A percentile compares a stretch with the other conserved stretches of the same genome.
Evolutionary conservation across 73 alveolate genomes (phyloP).

Genomic region (Paramecium sexaurelia): DNA sequence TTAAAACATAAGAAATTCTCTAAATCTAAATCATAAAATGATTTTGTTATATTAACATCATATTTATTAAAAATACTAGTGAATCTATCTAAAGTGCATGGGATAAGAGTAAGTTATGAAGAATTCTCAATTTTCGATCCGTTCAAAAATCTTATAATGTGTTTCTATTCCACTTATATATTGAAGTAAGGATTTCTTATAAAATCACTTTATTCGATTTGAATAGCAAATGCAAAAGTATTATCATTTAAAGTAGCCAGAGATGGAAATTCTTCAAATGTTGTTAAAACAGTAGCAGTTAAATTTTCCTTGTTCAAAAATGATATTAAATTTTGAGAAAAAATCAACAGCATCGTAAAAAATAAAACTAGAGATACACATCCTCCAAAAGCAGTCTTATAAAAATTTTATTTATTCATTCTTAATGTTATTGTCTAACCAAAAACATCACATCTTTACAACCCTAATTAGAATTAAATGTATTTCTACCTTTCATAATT

Average conservation of each 20-base stretch:
- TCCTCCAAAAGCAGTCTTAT: constrained; percentile 43
- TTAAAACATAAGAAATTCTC: not conserved
- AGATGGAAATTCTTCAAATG: constrained; percentile 22
- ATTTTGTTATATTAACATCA: not conserved
- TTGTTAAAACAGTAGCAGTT: not conserved
- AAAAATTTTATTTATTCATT: constrained; percentile 23
- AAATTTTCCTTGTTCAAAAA: constrained; percentile 4
- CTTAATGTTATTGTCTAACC: constrained; percentile 8
- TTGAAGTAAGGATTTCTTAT: not conserved
- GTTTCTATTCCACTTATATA: not conserved
- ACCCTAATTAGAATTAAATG: not conserved
- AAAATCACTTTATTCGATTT: not conserved
- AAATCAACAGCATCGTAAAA: not conserved
- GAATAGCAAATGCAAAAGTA: not conserved
- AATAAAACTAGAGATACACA: constrained; percentile 14
- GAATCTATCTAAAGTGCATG: constrained; percentile 41
- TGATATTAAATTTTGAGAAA: constrained; percentile 14
- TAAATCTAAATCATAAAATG: not conserved
- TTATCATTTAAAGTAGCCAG: not conserved
- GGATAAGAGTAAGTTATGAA: not conserved
- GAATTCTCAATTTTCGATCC: not conserved
- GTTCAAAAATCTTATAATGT: not conserved
- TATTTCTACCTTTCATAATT: not conserved
- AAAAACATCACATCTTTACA: not conserved
- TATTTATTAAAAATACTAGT: not conserved